Evolutionary conservation across 2,329 filamentous ascomycete genomes (phyloP).

Genomic region (Epichloe hybrida): DNA sequence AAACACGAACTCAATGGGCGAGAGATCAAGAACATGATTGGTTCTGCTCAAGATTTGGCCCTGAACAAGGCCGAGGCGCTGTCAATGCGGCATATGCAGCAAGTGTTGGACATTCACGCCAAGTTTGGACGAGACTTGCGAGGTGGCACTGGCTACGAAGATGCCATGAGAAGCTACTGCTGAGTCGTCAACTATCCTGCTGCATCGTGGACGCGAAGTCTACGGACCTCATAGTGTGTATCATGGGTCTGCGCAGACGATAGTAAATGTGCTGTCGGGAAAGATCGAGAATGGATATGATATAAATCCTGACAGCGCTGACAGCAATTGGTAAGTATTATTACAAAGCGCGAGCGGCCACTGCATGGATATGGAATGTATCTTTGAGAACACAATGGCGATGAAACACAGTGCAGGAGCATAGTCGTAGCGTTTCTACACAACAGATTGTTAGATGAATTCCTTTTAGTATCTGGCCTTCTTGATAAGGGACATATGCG

Average conservation of each 20-base stretch:
- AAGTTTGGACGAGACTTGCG: slow-evolving; percentile 74
- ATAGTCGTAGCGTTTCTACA: neutral
- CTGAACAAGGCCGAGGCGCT: slow-evolving; percentile 59
- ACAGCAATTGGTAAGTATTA: neutral
- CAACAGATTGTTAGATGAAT: too few relatives aligned
- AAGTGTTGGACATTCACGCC: slow-evolving; percentile 69
- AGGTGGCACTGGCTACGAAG: slow-evolving; percentile 65
- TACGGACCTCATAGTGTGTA: neutral
- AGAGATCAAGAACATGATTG: slow-evolving; percentile 80
- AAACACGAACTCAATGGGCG: slow-evolving; percentile 49
- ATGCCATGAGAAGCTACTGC: slow-evolving; percentile 73
- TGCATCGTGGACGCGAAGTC: neutral
- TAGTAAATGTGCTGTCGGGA: too few relatives aligned
- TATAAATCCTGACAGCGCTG: neutral
- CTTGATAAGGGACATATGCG: too few relatives aligned
- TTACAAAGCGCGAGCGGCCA: neutral
- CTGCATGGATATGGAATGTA: neutral
- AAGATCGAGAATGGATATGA: neutral
- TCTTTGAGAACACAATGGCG: neutral
- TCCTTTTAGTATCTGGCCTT: too few relatives aligned
- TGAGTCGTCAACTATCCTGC: slow-evolving; percentile 15
- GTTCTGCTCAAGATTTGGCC: slow-evolving; percentile 70
- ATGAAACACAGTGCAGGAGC: neutral
- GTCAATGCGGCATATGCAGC: slow-evolving; percentile 64
- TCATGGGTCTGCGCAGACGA: neutral